phyloP scores from a whole-genome alignment of 106 monocot genomes.

The Dendrobium nobile region DNA sequence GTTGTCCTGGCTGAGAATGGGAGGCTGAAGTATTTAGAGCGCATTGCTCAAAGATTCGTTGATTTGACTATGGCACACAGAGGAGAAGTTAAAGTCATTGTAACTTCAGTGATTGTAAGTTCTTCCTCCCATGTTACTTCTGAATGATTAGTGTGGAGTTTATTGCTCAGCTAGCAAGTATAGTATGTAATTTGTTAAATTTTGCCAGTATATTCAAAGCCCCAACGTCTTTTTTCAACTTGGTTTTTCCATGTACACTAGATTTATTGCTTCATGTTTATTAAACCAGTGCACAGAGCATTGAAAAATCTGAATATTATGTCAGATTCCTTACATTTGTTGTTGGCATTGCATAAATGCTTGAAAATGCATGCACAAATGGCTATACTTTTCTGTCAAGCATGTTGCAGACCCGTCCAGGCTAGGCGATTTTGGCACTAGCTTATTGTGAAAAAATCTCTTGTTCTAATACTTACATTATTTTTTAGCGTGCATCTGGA shows the following conservation, averaged over 20 bases:
- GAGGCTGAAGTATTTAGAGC: constrained; percentile 66
- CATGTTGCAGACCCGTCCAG: no score
- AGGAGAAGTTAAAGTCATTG: constrained; percentile 74
- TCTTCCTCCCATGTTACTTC: not conserved
- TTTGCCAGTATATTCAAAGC: not conserved
- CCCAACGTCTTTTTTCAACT: not conserved
- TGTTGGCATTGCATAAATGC: not conserved
- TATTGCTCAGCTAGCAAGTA: not conserved
- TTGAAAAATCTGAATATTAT: not conserved
- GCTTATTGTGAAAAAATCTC: no score
- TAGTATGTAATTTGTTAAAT: not conserved
- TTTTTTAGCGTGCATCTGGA: no score
- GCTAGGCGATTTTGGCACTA: no score
- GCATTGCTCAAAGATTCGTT: constrained; percentile 62
- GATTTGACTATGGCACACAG: constrained; percentile 86
- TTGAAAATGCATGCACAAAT: not conserved
- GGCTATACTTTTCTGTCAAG: no score
- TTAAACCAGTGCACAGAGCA: not conserved
- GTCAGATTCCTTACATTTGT: not conserved
- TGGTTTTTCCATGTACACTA: not conserved
- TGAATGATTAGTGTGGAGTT: not conserved
- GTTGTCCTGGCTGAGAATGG: constrained; percentile 86
- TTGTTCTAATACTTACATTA: no score
- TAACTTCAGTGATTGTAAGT: constrained; percentile 90
- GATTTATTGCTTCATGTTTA: not conserved